Percentiles rank a stretch among this genome's conserved stretches.
These are phyloP conservation scores for Pichia pseudocactophila DNA, from an alignment of 805 yeast genomes.

Conservation along the genomic window DNA sequence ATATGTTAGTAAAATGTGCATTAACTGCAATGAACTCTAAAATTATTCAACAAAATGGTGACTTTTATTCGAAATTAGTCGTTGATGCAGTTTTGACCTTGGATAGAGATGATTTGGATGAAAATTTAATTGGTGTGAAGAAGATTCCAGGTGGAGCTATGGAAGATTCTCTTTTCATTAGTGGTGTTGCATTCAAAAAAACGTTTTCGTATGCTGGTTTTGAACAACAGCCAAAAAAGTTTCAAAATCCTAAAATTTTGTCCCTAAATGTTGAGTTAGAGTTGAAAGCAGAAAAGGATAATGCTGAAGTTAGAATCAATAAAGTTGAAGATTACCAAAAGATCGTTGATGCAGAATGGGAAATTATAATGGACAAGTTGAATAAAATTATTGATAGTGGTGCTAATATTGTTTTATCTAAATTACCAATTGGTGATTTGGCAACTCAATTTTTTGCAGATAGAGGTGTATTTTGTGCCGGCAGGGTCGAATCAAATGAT, in stretches of 20 bases:
- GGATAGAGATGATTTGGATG: conserved; percentile 81
- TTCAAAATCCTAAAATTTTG: conserved; percentile 71
- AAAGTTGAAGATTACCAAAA: conserved; percentile 91
- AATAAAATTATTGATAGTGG: conserved; percentile 78
- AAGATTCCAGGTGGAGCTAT: conserved; percentile 94
- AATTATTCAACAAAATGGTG: conserved; percentile 77
- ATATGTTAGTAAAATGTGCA: conserved; percentile 83
- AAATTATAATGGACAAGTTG: conserved; percentile 78
- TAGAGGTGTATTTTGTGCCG: conserved; percentile 93
- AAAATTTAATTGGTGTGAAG: conserved; percentile 85
- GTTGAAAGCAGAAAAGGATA: conserved; percentile 96
- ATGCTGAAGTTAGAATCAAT: conserved; percentile 95
- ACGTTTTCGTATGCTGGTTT: conserved; percentile 97
- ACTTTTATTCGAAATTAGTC: conserved; percentile 89
- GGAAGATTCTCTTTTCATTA: conserved; percentile 82
- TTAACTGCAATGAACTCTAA: conserved; percentile 96
- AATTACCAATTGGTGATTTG: conserved; percentile 93
- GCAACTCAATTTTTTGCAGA: conserved; percentile 99
- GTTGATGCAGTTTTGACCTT: conserved; percentile 89
- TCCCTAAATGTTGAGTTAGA: conserved; percentile 89
- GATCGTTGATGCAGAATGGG: conserved; percentile 99
- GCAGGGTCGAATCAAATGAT: conserved; percentile 83
- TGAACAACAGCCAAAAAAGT: conserved; percentile 93
- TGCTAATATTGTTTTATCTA: conserved; percentile 86
- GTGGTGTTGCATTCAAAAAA: conserved; percentile 96